phyloP scores from a whole-genome alignment of 768 basidiomycete species.

The Mycena capillaripes region DNA sequence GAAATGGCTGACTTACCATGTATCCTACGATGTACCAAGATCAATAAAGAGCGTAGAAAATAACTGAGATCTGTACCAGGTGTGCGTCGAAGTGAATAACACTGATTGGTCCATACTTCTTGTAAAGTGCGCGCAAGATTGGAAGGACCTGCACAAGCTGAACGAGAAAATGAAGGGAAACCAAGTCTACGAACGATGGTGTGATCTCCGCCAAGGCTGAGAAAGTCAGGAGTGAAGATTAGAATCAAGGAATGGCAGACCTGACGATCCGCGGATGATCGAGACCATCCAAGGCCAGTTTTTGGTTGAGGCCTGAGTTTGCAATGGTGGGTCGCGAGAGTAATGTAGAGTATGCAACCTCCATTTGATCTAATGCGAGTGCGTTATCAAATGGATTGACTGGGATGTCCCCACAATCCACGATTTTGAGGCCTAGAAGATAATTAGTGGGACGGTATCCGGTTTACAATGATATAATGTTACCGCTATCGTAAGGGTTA shows the following conservation, averaged over 20 bases:
- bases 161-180: conserved; percentile 55
- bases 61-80: conserved; percentile 63
- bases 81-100: conserved; percentile 89
- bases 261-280: conserved; percentile 85
- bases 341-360: conserved; percentile 86
- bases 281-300: conserved; percentile 68
- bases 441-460: not conserved
- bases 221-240: conserved; percentile 6
- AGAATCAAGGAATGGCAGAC: conserved; percentile 35
- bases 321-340: conserved; percentile 66
- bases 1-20: conserved; percentile 49
- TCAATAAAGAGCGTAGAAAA: conserved; percentile 41
- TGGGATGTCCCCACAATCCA: conserved; percentile 93
- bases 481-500: conserved; percentile 66
- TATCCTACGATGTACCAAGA: conserved; percentile 60
- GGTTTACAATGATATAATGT: not conserved
- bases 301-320: conserved; percentile 50
- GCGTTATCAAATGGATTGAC: conserved; percentile 86
- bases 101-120: conserved; percentile 79
- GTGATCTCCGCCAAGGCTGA: conserved; percentile 88
- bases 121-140: conserved; percentile 84
- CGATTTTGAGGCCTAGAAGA: conserved; percentile 62
- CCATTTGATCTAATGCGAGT: conserved; percentile 88
- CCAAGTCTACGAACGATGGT: conserved; percentile 72
- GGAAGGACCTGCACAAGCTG: conserved; percentile 69